phyloP scores from a whole-genome alignment of 1,139 yeast species.

The Magnusiomyces paraingens region DNA sequence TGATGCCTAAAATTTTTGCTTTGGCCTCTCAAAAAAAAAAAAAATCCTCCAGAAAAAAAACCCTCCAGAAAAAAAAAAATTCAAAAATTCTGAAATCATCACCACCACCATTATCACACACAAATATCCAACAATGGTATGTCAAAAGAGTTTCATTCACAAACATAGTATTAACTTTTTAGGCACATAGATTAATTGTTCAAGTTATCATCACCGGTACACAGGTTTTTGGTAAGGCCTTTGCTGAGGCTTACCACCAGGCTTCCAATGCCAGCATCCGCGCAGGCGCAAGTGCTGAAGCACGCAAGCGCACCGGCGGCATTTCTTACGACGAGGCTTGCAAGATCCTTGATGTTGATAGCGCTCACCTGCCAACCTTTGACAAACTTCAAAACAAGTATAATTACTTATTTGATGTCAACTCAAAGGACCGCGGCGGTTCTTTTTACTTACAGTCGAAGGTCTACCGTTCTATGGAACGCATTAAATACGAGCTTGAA shows the following conservation, averaged over 20 bases:
- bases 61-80: too few species aligned
- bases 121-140: too few species aligned
- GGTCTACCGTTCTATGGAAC: constrained; percentile 76
- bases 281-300: constrained; percentile 52
- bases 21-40: too few species aligned
- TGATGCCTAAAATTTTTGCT: too few species aligned
- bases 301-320: constrained; percentile 65
- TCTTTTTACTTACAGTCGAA: constrained; percentile 89
- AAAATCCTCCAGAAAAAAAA: too few species aligned
- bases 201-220: constrained; percentile 93
- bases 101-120: too few species aligned
- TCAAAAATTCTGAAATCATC: too few species aligned
- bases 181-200: constrained; percentile 87
- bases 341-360: constrained; percentile 78
- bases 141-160: neutral
- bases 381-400: constrained; percentile 70
- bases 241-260: constrained; percentile 94
- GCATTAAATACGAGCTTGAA: constrained; percentile 48
- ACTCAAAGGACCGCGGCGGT: constrained; percentile 90
- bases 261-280: constrained; percentile 85
- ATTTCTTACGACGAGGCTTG: constrained; percentile 83
- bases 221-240: constrained; percentile 90
- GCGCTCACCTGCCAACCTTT: constrained; percentile 27
- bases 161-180: neutral
- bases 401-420: constrained; percentile 76